Evolutionary conservation across 305 asterid genomes (phyloP), one percentile per base, ranked within the genome.

Genomic region (Fraxinus ornus): DNA sequence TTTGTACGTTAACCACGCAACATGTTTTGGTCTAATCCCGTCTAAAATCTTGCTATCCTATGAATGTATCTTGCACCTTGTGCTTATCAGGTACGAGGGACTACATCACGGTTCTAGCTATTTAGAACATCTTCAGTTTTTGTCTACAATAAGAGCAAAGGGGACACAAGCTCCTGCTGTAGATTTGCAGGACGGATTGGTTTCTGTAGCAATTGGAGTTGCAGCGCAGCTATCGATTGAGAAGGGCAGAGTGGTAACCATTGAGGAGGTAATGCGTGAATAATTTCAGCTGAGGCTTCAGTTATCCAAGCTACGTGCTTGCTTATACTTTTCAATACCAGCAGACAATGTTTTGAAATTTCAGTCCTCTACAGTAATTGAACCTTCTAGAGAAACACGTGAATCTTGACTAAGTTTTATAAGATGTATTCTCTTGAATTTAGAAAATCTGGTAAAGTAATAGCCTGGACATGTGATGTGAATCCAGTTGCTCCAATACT

Each of bases 91-190:
- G 87, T 96, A 94, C 2, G 90, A 91, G 5, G 99, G 99, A 60
- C 87, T 96, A 78, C 99, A 96, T 83, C 99, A 96, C 35, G 99
- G 99, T 24, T 94, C 99, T 33, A 94, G 99, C 93, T 96, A 92
- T 83, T 87, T 96, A 73, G 99, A 96, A 78, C 99, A 96, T 89
- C 88, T 91, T 1, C 90, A 96, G 17, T 93, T 94, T 60, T 87
- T 96, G 85, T 85, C 90, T 49, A 92, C 95, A 35, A 78, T 92
- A 64, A 90, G 92, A 87, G 95, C 89, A 12, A 83, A 78, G 77
- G 99, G 97, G 30, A 36, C 62, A 37, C 78, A 82, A 84, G 90
- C 94, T 79, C 99, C 92, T 19, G 91, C 92, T 44, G 99, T 92
- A 36, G 92, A 87, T 83, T 83, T 96, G 83, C 81, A 91, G 8